Evolutionary conservation across 2,329 filamentous ascomycete species (phyloP), one percentile per base, ranked within the genome.

Genomic region (Dactylellina haptotyla): DNA sequence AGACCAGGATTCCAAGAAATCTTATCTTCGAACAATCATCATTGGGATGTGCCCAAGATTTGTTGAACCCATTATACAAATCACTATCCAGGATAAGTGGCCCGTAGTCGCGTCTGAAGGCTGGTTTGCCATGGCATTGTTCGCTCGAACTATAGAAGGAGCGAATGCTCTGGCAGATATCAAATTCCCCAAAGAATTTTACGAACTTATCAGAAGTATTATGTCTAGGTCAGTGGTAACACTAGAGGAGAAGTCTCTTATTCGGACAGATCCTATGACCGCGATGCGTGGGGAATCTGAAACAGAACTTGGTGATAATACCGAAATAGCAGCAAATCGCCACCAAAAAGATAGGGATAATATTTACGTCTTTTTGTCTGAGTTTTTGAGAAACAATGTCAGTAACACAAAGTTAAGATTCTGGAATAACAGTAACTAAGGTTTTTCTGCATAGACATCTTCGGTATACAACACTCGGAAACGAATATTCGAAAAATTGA

Each of bases 51-150:
- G 61, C 25, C 69, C 81, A 9, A 81, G 78, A 16, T 75, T 83
- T 63, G 79, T 81, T 3, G 78, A 79, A 23, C 82, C 83, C 12
- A 66, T 84, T 32, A 81, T 80, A 48, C 79, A 80, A 25, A 83
- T 84, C 81, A 77, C 83, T 20, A 79, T 79, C 1, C 83, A 84
- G 65, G 80, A 81, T 3, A 81, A 83, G 66, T 84, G 83, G 81
- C 82, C 83, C 18, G 81, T 84, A 32, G 80, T 84, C 48, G 79
- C 82, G 20, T 83, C 82, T 53, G 83, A 85, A 76, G 83, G 83
- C 1, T 83, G 83, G 80, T 84, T 84, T 77, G 82, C 82, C 12
- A 76, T 85, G 26, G 83, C 83, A 3, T 71, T 85, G 46, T 83
- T 84, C 80, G 81, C 82, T 23, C 67, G 53, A 41, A 59, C 30